Evolutionary conservation across 176 grass and related monocot species (phyloP).

Genomic region (Typha latifolia): DNA sequence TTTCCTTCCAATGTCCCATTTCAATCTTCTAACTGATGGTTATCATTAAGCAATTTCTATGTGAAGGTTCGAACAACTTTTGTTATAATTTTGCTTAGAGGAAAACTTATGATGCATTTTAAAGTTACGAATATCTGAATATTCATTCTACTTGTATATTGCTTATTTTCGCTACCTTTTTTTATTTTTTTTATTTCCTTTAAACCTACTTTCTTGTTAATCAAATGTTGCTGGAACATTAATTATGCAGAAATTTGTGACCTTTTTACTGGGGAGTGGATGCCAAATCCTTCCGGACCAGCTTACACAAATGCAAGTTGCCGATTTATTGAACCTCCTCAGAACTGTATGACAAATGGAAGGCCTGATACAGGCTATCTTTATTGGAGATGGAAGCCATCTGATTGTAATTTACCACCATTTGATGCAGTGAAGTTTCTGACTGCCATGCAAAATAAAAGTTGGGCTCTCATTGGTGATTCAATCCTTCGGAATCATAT

Average conservation of each 20-base stretch:
- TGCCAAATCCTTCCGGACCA: conserved; percentile 41
- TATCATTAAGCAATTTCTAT: too few relatives aligned
- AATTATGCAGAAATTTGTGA: conserved; percentile 51
- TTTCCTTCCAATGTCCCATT: too few relatives aligned
- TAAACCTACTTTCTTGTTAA: not conserved
- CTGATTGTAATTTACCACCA: conserved; percentile 43
- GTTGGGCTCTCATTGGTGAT: conserved; percentile 83
- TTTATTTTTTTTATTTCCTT: conserved; percentile 1
- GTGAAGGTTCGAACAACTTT: too few relatives aligned
- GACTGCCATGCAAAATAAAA: conserved; percentile 46
- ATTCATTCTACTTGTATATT: not conserved
- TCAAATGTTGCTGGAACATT: not conserved
- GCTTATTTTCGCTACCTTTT: conserved; percentile 1
- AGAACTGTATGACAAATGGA: conserved; percentile 87
- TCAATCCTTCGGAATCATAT: conserved; percentile 88
- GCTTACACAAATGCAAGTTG: conserved; percentile 72
- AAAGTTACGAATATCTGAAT: not conserved
- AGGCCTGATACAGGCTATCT: conserved; percentile 68
- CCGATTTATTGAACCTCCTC: conserved; percentile 75
- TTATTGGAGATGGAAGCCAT: conserved; percentile 83
- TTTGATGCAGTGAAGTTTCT: conserved; percentile 65
- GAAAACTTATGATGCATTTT: not conserved
- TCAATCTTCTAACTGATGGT: too few relatives aligned
- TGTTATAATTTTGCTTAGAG: too few relatives aligned
- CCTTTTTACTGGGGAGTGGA: conserved; percentile 75